These are phyloP conservation scores for Alternaria gaisen DNA, from an alignment of 2,329 filamentous ascomycete species.

Conservation along the genomic window DNA sequence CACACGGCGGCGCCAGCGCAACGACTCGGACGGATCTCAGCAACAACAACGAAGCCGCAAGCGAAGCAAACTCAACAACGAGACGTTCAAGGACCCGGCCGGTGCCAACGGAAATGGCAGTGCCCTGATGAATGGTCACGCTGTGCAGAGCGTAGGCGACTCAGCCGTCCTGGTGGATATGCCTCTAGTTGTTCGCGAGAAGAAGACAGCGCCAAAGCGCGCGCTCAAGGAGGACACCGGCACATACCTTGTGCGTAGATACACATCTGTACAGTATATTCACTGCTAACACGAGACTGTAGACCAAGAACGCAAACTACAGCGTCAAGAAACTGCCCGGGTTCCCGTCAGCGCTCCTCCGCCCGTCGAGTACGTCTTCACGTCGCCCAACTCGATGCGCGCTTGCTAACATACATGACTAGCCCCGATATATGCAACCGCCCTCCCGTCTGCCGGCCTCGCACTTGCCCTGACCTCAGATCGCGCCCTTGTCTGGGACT, in stretches of 20 bases:
- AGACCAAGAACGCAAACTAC: conserved; percentile 88
- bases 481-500: conserved; percentile 90
- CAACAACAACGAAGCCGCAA: conserved; percentile 55
- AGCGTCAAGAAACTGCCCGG: conserved; percentile 84
- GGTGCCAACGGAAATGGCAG: conserved; percentile 47
- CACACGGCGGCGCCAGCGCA: conserved; percentile 56
- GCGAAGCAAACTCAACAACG: conserved; percentile 57
- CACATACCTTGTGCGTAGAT: conserved; percentile 67
- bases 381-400: conserved; percentile 16
- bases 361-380: conserved; percentile 68
- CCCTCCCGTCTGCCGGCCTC: conserved; percentile 70
- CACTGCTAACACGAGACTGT: conserved; percentile 16
- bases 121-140: conserved; percentile 44
- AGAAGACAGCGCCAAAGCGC: conserved; percentile 58
- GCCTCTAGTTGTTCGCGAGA: conserved; percentile 48
- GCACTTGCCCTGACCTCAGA: conserved; percentile 82
- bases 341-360: conserved; percentile 78
- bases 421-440: conserved; percentile 52
- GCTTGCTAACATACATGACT: conserved; percentile 26
- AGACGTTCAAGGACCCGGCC: conserved; percentile 47
- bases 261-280: neutral
- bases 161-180: conserved; percentile 49
- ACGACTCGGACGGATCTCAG: conserved; percentile 54
- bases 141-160: conserved; percentile 37
- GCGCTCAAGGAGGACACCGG: conserved; percentile 73